Conservation (phyloP, 768 basidiomycete species). For the Calocera cornea region DNA sequence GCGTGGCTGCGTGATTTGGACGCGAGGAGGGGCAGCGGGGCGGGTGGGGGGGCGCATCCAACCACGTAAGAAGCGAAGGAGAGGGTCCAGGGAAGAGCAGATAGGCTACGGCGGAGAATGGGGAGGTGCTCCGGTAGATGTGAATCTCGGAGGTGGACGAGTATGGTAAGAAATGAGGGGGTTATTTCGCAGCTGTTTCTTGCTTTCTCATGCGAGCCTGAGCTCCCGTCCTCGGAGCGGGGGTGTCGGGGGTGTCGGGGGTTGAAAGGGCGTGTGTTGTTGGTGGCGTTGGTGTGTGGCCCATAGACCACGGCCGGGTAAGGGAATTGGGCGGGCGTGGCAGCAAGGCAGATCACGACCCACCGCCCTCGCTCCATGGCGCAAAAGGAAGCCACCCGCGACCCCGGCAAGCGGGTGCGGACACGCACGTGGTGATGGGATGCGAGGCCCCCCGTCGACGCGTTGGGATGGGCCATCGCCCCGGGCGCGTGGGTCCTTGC, state of each 20-base stretch:
- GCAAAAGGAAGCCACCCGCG: background rate
- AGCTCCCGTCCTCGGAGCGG: no score
- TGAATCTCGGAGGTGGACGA: background rate
- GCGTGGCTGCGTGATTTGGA: background rate
- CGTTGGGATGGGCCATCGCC: background rate
- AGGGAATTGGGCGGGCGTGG: background rate
- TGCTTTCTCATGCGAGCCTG: no score
- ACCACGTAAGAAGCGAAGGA: background rate
- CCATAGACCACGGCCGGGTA: background rate
- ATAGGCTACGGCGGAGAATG: background rate
- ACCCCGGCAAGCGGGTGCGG: background rate
- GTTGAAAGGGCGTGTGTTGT: background rate
- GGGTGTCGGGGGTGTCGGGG: background rate
- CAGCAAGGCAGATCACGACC: background rate
- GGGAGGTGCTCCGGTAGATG: background rate
- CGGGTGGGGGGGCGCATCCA: no score
- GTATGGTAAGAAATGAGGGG: background rate
- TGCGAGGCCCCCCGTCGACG: background rate
- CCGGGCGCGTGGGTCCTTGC: background rate
- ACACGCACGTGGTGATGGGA: background rate
- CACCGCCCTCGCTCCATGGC: slow-evolving; percentile 3
- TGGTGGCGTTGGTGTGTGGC: background rate
- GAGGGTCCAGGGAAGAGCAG: background rate
- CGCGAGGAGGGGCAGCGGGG: background rate
- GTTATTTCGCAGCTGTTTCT: background rate